Conservation (phyloP, 1,284 basidiomycete genomes). For the Polyporus tsugae region DNA sequence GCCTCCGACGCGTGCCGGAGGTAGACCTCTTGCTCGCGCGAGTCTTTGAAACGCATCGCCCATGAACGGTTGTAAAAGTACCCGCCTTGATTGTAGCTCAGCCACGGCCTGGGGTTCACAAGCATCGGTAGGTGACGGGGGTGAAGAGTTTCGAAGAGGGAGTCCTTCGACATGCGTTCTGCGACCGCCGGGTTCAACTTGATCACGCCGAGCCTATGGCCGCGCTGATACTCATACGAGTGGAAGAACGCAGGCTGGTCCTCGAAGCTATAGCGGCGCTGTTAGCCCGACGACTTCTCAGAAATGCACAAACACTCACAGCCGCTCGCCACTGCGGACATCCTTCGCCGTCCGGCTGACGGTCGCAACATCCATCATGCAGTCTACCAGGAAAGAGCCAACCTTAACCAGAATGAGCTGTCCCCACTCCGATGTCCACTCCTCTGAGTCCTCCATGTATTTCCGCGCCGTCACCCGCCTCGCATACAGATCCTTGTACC, state of each 20-base stretch:
- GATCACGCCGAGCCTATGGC: conserved; percentile 92
- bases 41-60: conserved; percentile 95
- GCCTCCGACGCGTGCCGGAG: conserved; percentile 79
- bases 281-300: conserved; percentile 5
- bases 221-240: conserved; percentile 92
- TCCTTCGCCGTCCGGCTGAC: conserved; percentile 72
- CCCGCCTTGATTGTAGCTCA: conserved; percentile 81
- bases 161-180: conserved; percentile 83
- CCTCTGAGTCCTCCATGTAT: conserved; percentile 68
- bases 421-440: conserved; percentile 86
- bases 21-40: conserved; percentile 86
- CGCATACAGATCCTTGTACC: conserved; percentile 65
- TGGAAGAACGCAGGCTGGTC: conserved; percentile 93
- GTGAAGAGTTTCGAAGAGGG: conserved; percentile 81
- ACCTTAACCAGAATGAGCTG: conserved; percentile 80
- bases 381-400: conserved; percentile 86
- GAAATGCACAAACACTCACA: conserved; percentile 53
- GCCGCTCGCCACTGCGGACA: conserved; percentile 60
- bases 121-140: conserved; percentile 98
- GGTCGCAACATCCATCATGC: conserved; percentile 85
- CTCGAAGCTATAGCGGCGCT: conserved; percentile 62
- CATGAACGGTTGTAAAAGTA: conserved; percentile 49
- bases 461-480: conserved; percentile 70
- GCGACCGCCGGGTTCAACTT: conserved; percentile 87
- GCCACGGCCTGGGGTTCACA: conserved; percentile 91